Evolutionary conservation across 805 yeast species (phyloP), one percentile per base, ranked within the genome.

Genomic region (Ogataea thermomethanolica): DNA sequence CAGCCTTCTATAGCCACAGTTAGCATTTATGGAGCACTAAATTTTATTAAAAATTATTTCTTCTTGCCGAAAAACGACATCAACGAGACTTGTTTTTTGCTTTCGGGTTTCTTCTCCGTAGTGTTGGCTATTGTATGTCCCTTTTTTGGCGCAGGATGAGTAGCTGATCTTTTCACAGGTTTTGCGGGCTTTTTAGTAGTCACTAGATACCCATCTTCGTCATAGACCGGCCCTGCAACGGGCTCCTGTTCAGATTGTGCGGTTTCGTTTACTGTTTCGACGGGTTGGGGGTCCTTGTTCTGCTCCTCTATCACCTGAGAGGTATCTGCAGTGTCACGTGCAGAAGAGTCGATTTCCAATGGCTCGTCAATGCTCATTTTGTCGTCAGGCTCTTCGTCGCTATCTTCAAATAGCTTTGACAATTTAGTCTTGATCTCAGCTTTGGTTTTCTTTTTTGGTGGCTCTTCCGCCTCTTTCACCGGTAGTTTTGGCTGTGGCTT

Each of bases 1-100:
- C 97, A 90, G 8, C 97, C 97, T 55, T 85, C 89, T 1, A 89
- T 71, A 5, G 95, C 95, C 11, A 89, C 53, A 33, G 41, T 54
- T 50, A 59, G 48, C 45, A 42, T 43, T 13, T 14, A 28, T 20
- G 10, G 20, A 17, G 20, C 20, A 15, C 15, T 26, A 25, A 26
- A 29, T 29, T 15, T 25, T 33, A 33, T 17, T 37, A 25, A 17
- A 7, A 33, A 29, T 39, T 40, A 38, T 33, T 43, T 43, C 33
- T 53, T 55, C 38, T 56, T 55, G n/a, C 61, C 60, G 35, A 61
- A 61, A 37, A 60, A 61, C 5, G 58, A 49, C 66, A 61, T 59
- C 32, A 61, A 41, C 4, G 58, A 54, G 4, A 54, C 45, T 41
- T 61, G 65, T 32, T 53, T 55, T 29, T 50, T 50, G 12, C 33